Evolutionary conservation across 129 eudicot species (phyloP).

Genomic region (Saposhnikovia divaricata): DNA sequence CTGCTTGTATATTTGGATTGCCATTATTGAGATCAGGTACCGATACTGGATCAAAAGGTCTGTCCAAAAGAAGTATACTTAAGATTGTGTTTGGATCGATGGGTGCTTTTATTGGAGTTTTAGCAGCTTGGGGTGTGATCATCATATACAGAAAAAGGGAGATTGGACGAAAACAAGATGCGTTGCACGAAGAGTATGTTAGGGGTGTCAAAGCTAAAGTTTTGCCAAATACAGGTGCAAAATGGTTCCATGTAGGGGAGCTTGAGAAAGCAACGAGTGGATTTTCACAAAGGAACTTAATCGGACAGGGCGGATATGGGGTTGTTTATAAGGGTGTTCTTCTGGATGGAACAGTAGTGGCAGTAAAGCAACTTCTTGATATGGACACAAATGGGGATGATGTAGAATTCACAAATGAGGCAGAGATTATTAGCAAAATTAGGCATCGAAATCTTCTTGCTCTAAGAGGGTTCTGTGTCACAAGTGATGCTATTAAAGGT

Average conservation of each 20-base stretch:
- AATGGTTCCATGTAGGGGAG: conserved; percentile 53
- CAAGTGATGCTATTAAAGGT: conserved; percentile 37
- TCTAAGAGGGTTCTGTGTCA: conserved; percentile 61
- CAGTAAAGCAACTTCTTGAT: conserved; percentile 44
- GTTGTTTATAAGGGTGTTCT: conserved; percentile 51
- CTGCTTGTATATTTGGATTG: conserved; percentile 47
- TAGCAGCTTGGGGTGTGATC: conserved; percentile 16
- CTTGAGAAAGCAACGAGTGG: conserved; percentile 54
- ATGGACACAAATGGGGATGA: conserved; percentile 34
- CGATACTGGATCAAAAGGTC: conserved; percentile 9
- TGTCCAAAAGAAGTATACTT: conserved; percentile 6
- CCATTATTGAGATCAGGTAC: conserved; percentile 23
- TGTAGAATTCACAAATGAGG: conserved; percentile 59
- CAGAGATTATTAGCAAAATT: conserved; percentile 69
- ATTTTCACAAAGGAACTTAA: conserved; percentile 46
- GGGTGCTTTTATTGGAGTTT: conserved; percentile 44
- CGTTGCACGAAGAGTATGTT: conserved; percentile 38
- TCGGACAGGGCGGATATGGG: conserved; percentile 65
- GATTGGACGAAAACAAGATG: conserved; percentile 25
- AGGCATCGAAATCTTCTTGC: conserved; percentile 74
- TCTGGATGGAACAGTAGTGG: conserved; percentile 48
- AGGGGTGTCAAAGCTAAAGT: conserved; percentile 37
- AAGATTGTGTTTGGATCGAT: conserved; percentile 28
- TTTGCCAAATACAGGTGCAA: conserved; percentile 59
- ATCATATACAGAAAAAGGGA: conserved; percentile 20